Base-by-base conservation (phyloP, 192 early-diverging fungal genomes). In the Cetraspora pellucida region DNA sequence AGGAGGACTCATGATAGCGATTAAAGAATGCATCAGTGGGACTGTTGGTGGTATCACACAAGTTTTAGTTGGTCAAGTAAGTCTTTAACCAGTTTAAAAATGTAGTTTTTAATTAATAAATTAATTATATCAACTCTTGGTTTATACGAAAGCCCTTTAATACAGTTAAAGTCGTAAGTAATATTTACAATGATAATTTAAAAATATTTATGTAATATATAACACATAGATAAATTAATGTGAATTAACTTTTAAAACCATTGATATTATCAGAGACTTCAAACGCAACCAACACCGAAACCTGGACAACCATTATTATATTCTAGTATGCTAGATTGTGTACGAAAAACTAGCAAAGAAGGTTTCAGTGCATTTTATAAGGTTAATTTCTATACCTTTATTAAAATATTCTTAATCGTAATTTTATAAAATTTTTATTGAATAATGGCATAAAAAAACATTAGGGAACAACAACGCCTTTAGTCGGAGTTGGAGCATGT, bases 401-500 rank as follows among this genome's bases (percentile, higher is more conserved):
- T 8, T 63, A 17, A 64, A 64, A 13, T 54, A 13, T 19, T n/a
- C n/a, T 52, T 44, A 64, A 31, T 43, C 8, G 30, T 13, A 50
- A 2, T 23, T 3, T 14, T 23, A 66, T 23, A 77, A 55, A 27
- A 66, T 47, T 49, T n/a, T 49, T 75, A 46, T 43, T 60, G 31
- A 27, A 69, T 74, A 13, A 52, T 50, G 49, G 77, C 49, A 58
- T 50, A 17, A 45, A 58, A 46, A 72, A 23, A 63, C 30, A 52
- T 31, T 72, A 85, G 82, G 97, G 97, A 28, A 97, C 97, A 23
- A 88, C 93, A 31, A 97, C 95, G 19, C 97, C 97, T 0, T 87
- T 99, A 28, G 85, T 99, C 7, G 97, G 97, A 58, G 91, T 96
- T 55, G 97, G 97, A 50, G 91, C 94, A 14, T 97, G 96, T 80